Percentiles rank a stretch among this genome's conserved stretches.
phyloP scores from a whole-genome alignment of 768 basidiomycete species.

The Calocybe cyanea region DNA sequence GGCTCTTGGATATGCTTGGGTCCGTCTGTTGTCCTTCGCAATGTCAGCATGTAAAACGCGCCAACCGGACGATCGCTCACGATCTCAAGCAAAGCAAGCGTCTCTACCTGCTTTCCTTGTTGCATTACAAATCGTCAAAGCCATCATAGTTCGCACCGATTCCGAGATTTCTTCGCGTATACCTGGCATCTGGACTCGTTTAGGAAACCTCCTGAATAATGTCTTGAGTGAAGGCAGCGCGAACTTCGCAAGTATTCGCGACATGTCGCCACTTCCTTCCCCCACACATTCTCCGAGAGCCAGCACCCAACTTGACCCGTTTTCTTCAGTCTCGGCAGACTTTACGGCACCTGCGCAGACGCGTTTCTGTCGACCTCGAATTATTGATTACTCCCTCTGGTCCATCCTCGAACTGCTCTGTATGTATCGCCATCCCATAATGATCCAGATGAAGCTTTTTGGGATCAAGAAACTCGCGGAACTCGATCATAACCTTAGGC shows the following conservation, averaged over 20 bases:
- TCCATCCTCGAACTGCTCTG: slow-evolving; percentile 66
- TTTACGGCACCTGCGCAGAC: slow-evolving; percentile 22
- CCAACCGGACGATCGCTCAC: slow-evolving; percentile 35
- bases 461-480: slow-evolving; percentile 58
- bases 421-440: slow-evolving; percentile 57
- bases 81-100: slow-evolving; percentile 38
- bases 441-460: slow-evolving; percentile 62
- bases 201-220: slow-evolving; percentile 49
- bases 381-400: slow-evolving; percentile 72
- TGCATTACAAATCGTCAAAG: slow-evolving; percentile 64
- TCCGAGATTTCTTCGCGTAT: slow-evolving; percentile 51
- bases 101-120: slow-evolving; percentile 41
- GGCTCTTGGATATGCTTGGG: slow-evolving; percentile 49
- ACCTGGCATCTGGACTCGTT: slow-evolving; percentile 59
- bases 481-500: slow-evolving; percentile 49
- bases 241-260: slow-evolving; percentile 49
- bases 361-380: slow-evolving; percentile 40
- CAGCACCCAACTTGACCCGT: slow-evolving; percentile 37
- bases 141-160: slow-evolving; percentile 60
- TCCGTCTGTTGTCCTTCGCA: slow-evolving; percentile 56
- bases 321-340: slow-evolving; percentile 22
- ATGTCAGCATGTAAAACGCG: slow-evolving; percentile 47
- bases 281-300: slow-evolving; percentile 49
- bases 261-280: slow-evolving; percentile 45
- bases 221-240: slow-evolving; percentile 58